Evolutionary conservation across 768 basidiomycete species (phyloP).

Genomic region (Saitozyma sp.): DNA sequence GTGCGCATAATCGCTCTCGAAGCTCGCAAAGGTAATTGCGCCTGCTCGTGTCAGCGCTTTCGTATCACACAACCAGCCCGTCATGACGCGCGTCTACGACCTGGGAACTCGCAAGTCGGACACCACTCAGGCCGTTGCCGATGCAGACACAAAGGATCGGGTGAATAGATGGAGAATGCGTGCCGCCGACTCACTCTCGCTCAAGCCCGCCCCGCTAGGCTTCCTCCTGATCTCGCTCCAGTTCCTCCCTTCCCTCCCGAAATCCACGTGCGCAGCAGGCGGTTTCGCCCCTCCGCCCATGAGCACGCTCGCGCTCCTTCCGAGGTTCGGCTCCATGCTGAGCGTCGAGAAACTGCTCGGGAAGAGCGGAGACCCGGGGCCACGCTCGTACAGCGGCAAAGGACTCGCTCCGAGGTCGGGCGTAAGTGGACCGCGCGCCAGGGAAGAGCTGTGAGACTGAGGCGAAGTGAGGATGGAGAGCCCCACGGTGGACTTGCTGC

Average conservation of each 20-base stretch:
- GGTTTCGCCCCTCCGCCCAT: conserved; percentile 20
- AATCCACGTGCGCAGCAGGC: conserved; percentile 5
- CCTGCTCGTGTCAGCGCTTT: conserved; percentile 14
- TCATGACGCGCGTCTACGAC: conserved; percentile 1
- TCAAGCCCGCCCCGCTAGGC: conserved; percentile 37
- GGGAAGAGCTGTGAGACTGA: conserved; percentile 6
- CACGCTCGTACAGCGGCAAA: conserved; percentile 56
- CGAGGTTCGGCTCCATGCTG: conserved; percentile 65
- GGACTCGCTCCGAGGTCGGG: conserved; percentile 1
- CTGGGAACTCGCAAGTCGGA: neutral
- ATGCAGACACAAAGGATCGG: neutral
- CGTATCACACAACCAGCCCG: neutral
- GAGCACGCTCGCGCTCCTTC: conserved; percentile 36
- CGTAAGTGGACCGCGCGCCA: conserved; percentile 5
- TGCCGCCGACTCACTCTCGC: conserved; percentile 39
- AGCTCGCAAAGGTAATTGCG: conserved; percentile 47
- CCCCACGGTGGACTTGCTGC: conserved; percentile 48
- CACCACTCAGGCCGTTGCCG: too few relatives aligned
- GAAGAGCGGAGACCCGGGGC: conserved; percentile 75
- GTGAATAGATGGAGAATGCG: neutral
- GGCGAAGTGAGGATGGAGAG: conserved; percentile 45
- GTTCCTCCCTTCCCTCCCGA: conserved; percentile 8
- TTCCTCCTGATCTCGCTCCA: conserved; percentile 29
- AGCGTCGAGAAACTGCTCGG: conserved; percentile 75
- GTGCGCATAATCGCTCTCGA: conserved; percentile 24